These are phyloP conservation scores for Danielia reshetovae DNA, from an alignment of 805 yeast genomes.

Conservation along the genomic window DNA sequence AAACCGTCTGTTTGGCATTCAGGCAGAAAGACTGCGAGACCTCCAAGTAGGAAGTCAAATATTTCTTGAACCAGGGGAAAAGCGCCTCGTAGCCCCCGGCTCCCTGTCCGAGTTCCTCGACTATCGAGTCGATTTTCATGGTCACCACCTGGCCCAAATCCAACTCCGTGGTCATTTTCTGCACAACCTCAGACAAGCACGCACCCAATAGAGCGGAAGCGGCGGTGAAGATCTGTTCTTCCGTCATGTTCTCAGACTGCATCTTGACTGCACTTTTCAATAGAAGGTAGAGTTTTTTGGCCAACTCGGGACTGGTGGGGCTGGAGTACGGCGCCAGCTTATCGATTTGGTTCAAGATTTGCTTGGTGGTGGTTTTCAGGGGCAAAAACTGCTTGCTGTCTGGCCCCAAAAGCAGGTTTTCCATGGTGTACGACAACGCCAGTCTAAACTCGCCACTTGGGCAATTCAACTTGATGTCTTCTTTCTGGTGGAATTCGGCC, in stretches of 20 bases:
- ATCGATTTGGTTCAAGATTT: slow-evolving; percentile 15
- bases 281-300: slow-evolving; percentile 14
- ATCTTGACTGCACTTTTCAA: slow-evolving; percentile 11
- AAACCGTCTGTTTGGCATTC: slow-evolving; percentile 2
- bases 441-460: neutral
- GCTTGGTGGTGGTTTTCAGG: slow-evolving; percentile 13
- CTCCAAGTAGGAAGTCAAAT: slow-evolving; percentile 6
- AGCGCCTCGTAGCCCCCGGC: slow-evolving; percentile 6
- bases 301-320: slow-evolving; percentile 15
- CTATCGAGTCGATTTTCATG: neutral
- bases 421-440: slow-evolving; percentile 11
- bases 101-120: neutral
- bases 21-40: slow-evolving; percentile 1
- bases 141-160: neutral
- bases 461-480: slow-evolving; percentile 10
- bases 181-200: no score
- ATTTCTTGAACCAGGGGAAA: slow-evolving; percentile 4
- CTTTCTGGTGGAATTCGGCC: slow-evolving; percentile 12
- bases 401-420: no score
- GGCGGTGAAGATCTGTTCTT: no score
- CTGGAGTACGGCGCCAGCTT: slow-evolving; percentile 2
- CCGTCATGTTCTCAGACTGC: no score
- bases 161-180: neutral
- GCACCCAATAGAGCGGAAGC: no score
- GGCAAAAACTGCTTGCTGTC: slow-evolving; percentile 16